Conservation (phyloP, 2,329 filamentous ascomycete genomes). For the Magnaporthales sp. region DNA sequence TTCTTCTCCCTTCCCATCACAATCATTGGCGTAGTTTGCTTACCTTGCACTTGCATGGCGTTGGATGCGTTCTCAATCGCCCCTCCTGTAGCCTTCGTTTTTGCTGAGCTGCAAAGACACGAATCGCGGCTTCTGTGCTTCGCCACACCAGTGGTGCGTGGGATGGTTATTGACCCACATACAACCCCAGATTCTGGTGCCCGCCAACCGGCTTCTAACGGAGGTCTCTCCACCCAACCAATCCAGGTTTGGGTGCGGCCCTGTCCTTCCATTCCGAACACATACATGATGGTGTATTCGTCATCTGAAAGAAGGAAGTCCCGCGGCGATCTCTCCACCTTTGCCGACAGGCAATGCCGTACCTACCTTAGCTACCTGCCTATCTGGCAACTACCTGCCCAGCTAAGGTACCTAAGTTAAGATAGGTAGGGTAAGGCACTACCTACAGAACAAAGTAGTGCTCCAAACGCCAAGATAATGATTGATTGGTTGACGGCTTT, state of each 20-base stretch:
- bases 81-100: not conserved
- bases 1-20: not conserved
- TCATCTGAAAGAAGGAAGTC: not conserved
- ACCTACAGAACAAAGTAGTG: not conserved
- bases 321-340: not conserved
- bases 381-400: too few relatives aligned
- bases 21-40: not conserved
- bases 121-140: not conserved
- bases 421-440: too few relatives aligned
- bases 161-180: not conserved
- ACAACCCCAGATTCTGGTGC: not conserved
- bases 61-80: not conserved
- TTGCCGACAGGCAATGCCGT: not conserved
- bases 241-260: not conserved
- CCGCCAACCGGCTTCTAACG: not conserved
- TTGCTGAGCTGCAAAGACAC: not conserved
- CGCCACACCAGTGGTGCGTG: not conserved
- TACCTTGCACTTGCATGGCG: not conserved
- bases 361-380: not conserved
- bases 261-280: not conserved
- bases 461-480: not conserved
- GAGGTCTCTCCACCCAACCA: not conserved
- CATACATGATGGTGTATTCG: not conserved
- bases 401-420: too few relatives aligned
- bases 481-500: not conserved